Evolutionary conservation across 805 yeast genomes (phyloP), one percentile per base, ranked within the genome.

Genomic region (Monosporozyma yasuniensis): DNA sequence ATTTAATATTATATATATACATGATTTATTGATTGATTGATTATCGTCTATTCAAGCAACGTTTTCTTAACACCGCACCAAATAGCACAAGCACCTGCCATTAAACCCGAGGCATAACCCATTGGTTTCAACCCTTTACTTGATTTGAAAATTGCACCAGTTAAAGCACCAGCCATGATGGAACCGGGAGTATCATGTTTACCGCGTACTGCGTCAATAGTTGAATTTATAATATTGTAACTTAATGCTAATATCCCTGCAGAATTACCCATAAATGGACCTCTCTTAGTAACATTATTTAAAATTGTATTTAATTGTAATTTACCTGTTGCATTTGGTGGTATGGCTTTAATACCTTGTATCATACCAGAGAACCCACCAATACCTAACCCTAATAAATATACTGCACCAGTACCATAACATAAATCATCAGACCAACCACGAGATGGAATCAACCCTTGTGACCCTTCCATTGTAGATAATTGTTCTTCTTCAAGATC

Each of bases 351-450:
- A 50, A 93, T 61, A 54, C 99, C 98, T 69, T 91, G 96, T 52
- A 80, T 78, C 53, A 90, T 72, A 52, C 99, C 99, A 61, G 81
- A 84, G 12, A 82, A 70, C 52, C 99, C 99, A 70, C 99, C 99
- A 42, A 80, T 53, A 34, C 95, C 95, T 56, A 93, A 76, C 42
- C 96, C 95, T 30, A 85, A 59, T 57, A 93, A 75, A 66, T 93
- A 93, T 47, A 89, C 88, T 6, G 96, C 82, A 69, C 99, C 99
- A 10, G 98, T 85, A 59, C 99, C 99, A 69, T 93, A 93, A 77
- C 97, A 89, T 56, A 93, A 76, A 72, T 93, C 98, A 68, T 93
- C 99, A 14, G 89, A 79, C 95, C 96, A 93, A 59, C 95, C 96
- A 72, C 97, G 83, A n/a, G 95, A 85, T 25, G 99, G 96, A 55